These are phyloP conservation scores for Colletotrichum kahawae DNA, from an alignment of 2,329 filamentous ascomycete species.

Conservation along the genomic window DNA sequence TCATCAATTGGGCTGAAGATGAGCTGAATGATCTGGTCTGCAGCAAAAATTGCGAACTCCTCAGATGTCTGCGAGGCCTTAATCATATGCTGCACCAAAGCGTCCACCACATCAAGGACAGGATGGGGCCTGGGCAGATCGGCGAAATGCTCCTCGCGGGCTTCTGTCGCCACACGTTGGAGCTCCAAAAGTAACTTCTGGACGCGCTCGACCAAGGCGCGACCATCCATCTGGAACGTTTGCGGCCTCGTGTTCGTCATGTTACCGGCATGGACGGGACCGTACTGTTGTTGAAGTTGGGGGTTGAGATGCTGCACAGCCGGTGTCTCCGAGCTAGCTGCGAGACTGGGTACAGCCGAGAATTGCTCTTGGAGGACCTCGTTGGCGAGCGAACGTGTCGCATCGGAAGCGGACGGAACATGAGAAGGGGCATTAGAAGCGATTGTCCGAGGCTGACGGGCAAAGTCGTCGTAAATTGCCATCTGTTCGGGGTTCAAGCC, in stretches of 20 bases:
- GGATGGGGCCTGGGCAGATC: conserved; percentile 64
- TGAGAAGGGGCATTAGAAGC: conserved; percentile 60
- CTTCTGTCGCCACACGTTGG: conserved; percentile 56
- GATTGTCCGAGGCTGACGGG: conserved; percentile 76
- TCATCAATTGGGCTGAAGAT: conserved; percentile 62
- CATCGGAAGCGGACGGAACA: conserved; percentile 62
- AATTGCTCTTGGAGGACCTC: conserved; percentile 70
- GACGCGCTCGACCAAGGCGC: conserved; percentile 58
- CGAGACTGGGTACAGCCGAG: conserved; percentile 58
- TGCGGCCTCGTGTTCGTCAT: conserved; percentile 56
- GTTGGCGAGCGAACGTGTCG: conserved; percentile 65
- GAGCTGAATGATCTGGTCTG: conserved; percentile 62
- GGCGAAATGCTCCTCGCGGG: conserved; percentile 63
- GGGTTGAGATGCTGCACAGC: conserved; percentile 53
- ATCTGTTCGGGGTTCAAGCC: conserved; percentile 92
- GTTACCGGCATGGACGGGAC: conserved; percentile 51
- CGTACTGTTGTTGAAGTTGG: conserved; percentile 61
- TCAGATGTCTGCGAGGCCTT: conserved; percentile 67
- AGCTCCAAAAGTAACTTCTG: conserved; percentile 64
- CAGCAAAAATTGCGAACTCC: conserved; percentile 62
- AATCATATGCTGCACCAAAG: conserved; percentile 66
- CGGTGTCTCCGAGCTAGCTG: conserved; percentile 65
- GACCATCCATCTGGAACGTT: conserved; percentile 55
- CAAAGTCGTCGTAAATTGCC: conserved; percentile 96
- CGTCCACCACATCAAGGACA: conserved; percentile 67